These are phyloP conservation scores for Lasiosphaeria ovina DNA, from an alignment of 495 filamentous ascomycete genomes.

Conservation along the genomic window DNA sequence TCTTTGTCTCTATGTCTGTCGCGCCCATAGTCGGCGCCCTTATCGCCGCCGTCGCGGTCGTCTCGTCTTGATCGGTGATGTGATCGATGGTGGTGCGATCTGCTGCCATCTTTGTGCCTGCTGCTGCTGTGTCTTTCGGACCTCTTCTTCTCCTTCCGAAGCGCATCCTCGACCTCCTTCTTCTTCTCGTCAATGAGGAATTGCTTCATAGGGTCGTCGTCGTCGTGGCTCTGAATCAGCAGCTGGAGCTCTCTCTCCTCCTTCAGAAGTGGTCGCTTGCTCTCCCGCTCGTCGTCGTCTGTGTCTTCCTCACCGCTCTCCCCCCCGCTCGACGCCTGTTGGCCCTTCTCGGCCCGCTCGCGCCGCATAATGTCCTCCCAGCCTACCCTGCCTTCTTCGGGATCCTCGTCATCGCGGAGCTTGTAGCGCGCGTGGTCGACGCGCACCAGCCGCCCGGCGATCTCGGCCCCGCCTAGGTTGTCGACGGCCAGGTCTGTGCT, in stretches of 20 bases:
- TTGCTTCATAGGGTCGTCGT: constrained; percentile 96
- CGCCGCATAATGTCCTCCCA: constrained; percentile 46
- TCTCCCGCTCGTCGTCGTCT: constrained; percentile 34
- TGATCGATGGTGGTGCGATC: constrained; percentile 27
- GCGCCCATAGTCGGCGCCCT: constrained; percentile 7
- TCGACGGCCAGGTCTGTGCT: constrained; percentile 94
- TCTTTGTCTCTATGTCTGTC: constrained; percentile 13
- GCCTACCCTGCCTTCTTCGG: constrained; percentile 51
- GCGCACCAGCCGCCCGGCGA: constrained; percentile 75
- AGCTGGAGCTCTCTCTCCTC: constrained; percentile 74
- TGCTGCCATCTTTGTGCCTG: constrained; percentile 40
- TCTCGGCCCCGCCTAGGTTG: constrained; percentile 82
- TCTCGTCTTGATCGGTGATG: constrained; percentile 27
- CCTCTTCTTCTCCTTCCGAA: constrained; percentile 51
- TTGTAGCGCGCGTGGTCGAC: constrained; percentile 95
- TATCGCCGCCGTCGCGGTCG: constrained; percentile 13
- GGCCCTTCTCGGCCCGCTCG: constrained; percentile 38
- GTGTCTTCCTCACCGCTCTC: constrained; percentile 36
- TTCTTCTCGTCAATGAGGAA: constrained; percentile 86
- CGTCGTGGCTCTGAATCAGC: constrained; percentile 77
- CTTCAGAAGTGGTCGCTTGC: constrained; percentile 44
- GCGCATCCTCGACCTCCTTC: constrained; percentile 73
- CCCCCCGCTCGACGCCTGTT: constrained; percentile 37
- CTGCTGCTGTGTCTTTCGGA: constrained; percentile 39
- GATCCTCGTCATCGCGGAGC: constrained; percentile 79